Base-by-base conservation (phyloP, 352 stramenopile species). In the Globisporangium parvum region DNA sequence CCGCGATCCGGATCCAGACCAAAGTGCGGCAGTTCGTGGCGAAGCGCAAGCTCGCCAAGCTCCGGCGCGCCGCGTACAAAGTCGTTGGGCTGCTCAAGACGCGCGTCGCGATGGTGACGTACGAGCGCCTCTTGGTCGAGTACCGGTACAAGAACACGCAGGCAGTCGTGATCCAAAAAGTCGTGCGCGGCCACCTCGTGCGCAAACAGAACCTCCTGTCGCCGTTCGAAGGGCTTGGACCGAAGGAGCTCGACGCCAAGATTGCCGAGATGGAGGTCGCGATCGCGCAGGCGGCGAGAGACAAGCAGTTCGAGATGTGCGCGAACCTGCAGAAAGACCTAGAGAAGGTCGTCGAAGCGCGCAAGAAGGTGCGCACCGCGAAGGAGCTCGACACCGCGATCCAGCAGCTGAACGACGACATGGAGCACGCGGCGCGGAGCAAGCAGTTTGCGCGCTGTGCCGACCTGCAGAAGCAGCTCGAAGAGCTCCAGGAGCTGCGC, bases 371-470 rank as follows among this genome's bases (percentile, higher is more conserved):
- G 9, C 83, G 85, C n/a, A 96, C 85, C 0, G 77, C 81, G 0
- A 95, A 96, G 56, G 85, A 96, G 53, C 76, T 96, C 39, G 86
- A 96, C 47, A 63, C 63, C 5, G 85, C 88, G 51, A 96, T 95
- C 39, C 72, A 73, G 23, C 80, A 77, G 44, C 26, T 94, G 17
- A 87, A 91, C 45, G 59, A 66, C 2, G 83, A 91, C 21, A 92
- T 96, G 83, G 86, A 94, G 20, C 52, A 65, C 4, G 80, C 84
- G 9, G 84, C 82, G 5, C 61, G 69, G 50, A 77, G 70, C 47
- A 96, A 96, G 49, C 77, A 94, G 60, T 95, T 93, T 69, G 82
- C 76, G 0, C 65, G 69, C 12, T 95, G 86, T 63, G 85, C 80
- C 15, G 77, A 90, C 17, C 50, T 96, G 14, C 84, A 96, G 42